Conservation (phyloP, 2,329 filamentous ascomycete genomes). For the Rutstroemia sydowiana region DNA sequence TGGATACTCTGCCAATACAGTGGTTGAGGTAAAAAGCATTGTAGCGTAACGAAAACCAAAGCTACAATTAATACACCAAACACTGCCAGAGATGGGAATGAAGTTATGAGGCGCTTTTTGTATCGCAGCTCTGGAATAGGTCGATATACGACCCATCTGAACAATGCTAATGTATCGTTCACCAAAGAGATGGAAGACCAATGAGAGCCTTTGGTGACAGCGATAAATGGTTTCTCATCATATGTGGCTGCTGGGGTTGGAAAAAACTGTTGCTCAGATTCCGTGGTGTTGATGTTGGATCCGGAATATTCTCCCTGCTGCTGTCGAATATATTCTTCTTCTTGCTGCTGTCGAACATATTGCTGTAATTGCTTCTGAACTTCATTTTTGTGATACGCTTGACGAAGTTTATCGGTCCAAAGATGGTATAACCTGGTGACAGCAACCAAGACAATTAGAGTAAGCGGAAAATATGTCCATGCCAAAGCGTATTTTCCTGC, state of each 20-base stretch:
- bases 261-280: conserved; percentile 50
- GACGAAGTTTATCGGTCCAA: conserved; percentile 89
- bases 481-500: conserved; percentile 80
- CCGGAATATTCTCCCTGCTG: conserved; percentile 52
- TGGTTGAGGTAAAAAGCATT: conserved; percentile 80
- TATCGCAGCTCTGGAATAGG: conserved; percentile 69
- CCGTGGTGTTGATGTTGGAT: conserved; percentile 46
- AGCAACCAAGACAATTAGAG: conserved; percentile 59
- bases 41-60: conserved; percentile 66
- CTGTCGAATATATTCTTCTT: conserved; percentile 48
- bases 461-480: conserved; percentile 82
- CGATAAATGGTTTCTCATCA: conserved; percentile 44
- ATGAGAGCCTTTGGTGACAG: conserved; percentile 57
- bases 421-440: conserved; percentile 74
- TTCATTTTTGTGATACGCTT: conserved; percentile 81
- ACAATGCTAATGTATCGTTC: conserved; percentile 75
- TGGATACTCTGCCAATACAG: conserved; percentile 83
- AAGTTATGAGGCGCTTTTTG: conserved; percentile 56
- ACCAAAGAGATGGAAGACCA: conserved; percentile 66
- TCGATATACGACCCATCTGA: conserved; percentile 83
- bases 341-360: conserved; percentile 44
- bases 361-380: conserved; percentile 57
- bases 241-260: conserved; percentile 59
- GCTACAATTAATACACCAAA: conserved; percentile 60
- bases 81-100: conserved; percentile 74